These are phyloP conservation scores for Citrus mangshanensis DNA, from an alignment of 345 rosid species.

Conservation along the genomic window DNA sequence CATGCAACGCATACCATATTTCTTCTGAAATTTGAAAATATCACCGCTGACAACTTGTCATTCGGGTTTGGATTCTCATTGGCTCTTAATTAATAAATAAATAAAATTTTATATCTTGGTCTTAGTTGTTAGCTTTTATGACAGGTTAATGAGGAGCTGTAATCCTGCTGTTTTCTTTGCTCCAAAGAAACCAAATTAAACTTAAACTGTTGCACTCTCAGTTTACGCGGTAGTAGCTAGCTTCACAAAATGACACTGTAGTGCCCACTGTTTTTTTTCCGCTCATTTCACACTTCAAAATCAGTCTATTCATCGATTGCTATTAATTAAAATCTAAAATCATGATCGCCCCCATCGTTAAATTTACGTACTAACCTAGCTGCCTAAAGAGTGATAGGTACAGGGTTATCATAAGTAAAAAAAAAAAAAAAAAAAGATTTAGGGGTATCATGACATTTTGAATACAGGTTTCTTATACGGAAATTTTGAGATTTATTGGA, in stretches of 20 bases:
- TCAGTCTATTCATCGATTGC: not conserved
- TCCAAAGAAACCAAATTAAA: not conserved
- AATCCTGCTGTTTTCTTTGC: not conserved
- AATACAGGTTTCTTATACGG: no score
- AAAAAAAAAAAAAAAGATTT: no score
- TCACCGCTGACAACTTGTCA: not conserved
- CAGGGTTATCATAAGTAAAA: not conserved
- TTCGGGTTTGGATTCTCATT: not conserved
- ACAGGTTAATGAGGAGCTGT: slow-evolving; percentile 14
- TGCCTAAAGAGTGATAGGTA: not conserved
- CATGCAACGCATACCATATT: slow-evolving; percentile 11
- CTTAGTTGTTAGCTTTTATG: slow-evolving; percentile 1
- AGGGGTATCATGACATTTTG: not conserved
- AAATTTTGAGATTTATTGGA: not conserved
- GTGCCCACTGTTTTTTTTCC: not conserved
- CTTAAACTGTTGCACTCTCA: not conserved
- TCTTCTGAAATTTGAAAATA: not conserved
- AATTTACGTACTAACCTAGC: not conserved
- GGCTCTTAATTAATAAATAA: not conserved
- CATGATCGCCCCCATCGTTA: not conserved
- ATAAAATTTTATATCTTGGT: not conserved
- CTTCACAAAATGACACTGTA: not conserved
- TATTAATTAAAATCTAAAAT: not conserved
- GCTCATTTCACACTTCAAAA: not conserved
- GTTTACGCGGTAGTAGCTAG: not conserved